phyloP scores from a whole-genome alignment of 352 stramenopile species.

The Phytophthora macrochlamydospora region DNA sequence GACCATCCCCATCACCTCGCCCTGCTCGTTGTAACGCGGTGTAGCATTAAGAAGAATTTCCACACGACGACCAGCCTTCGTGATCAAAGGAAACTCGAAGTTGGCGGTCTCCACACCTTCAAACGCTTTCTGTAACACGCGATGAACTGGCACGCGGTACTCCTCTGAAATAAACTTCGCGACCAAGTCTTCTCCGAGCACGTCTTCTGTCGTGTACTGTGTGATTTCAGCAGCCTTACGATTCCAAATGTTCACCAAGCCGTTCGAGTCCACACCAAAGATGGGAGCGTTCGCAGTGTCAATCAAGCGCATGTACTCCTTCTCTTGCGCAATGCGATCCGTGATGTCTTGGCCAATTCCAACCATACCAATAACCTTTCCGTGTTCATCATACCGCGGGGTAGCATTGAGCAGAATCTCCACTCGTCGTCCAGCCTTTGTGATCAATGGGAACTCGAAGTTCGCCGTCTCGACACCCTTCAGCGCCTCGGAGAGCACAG shows the following conservation, averaged over 20 bases:
- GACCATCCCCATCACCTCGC: constrained; percentile 77
- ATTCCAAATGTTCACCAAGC: constrained; percentile 74
- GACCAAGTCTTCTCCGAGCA: constrained; percentile 73
- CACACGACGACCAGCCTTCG: constrained; percentile 42
- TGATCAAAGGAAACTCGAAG: constrained; percentile 82
- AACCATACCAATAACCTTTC: constrained; percentile 57
- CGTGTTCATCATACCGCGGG: constrained; percentile 50
- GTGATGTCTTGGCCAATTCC: constrained; percentile 76
- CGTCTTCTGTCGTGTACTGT: constrained; percentile 81
- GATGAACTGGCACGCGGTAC: constrained; percentile 29
- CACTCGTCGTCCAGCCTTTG: constrained; percentile 41
- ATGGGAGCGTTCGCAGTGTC: constrained; percentile 75
- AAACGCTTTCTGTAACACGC: constrained; percentile 53
- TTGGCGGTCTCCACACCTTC: constrained; percentile 65
- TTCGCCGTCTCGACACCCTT: constrained; percentile 60
- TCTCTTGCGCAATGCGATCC: constrained; percentile 61
- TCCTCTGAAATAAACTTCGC: constrained; percentile 51
- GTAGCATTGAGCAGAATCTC: constrained; percentile 62
- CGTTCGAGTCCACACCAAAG: constrained; percentile 67
- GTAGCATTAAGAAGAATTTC: constrained; percentile 75
- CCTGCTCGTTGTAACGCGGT: constrained; percentile 63
- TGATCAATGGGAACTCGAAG: constrained; percentile 74
- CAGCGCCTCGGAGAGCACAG: constrained; percentile 61
- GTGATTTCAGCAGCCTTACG: constrained; percentile 80
- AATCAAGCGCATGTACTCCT: constrained; percentile 74